These are phyloP conservation scores for Tuber magnatum DNA, from an alignment of 495 filamentous ascomycete species.

Conservation along the genomic window DNA sequence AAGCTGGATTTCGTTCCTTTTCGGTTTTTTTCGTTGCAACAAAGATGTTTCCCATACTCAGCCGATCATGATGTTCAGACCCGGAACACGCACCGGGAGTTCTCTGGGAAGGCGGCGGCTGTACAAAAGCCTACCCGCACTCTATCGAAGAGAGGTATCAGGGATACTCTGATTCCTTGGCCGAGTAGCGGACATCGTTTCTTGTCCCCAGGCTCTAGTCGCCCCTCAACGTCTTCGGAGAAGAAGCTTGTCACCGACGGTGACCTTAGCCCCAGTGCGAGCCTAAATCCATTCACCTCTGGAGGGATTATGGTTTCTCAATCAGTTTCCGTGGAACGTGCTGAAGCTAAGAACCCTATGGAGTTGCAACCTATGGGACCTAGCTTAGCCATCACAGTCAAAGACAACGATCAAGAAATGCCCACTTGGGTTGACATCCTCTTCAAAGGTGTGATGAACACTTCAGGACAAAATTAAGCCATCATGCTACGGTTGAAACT, in stretches of 20 bases:
- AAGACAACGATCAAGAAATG: constrained; percentile 34
- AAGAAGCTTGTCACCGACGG: constrained; percentile 29
- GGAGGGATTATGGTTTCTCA: constrained; percentile 39
- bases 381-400: constrained; percentile 26
- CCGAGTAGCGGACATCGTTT: constrained; percentile 14
- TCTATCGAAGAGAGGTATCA: constrained; percentile 4
- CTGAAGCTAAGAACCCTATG: constrained; percentile 22
- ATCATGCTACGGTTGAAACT: neutral
- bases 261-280: neutral
- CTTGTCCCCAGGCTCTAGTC: constrained; percentile 14
- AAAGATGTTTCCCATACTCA: constrained; percentile 33
- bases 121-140: constrained; percentile 7
- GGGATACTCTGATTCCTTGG: constrained; percentile 17
- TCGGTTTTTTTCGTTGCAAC: constrained; percentile 31
- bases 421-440: constrained; percentile 30
- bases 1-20: constrained; percentile 30
- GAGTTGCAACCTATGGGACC: constrained; percentile 36
- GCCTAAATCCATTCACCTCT: constrained; percentile 25
- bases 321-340: constrained; percentile 35
- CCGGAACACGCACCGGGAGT: constrained; percentile 34
- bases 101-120: constrained; percentile 25
- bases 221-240: constrained; percentile 30
- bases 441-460: constrained; percentile 19
- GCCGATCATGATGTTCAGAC: constrained; percentile 34
- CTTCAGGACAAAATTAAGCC: constrained; percentile 5